Evolutionary conservation across 495 filamentous ascomycete genomes (phyloP).

Genomic region (Chaetomium fimeti): DNA sequence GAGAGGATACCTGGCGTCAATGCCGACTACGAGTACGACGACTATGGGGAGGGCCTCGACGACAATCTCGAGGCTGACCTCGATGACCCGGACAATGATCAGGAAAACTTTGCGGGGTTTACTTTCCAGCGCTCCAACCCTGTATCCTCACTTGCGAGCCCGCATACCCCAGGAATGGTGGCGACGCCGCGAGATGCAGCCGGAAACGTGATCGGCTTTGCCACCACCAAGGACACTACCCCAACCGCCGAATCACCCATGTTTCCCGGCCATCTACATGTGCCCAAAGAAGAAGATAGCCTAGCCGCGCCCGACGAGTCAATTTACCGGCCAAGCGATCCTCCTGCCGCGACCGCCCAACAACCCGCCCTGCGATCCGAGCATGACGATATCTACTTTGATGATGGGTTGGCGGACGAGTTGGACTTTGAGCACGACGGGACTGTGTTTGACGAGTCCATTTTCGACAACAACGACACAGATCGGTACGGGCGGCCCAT

Average conservation of each 20-base stretch:
- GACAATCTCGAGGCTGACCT: slow-evolving; percentile 29
- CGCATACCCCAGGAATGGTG: slow-evolving; percentile 45
- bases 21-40: slow-evolving; percentile 53
- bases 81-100: slow-evolving; percentile 47
- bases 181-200: slow-evolving; percentile 55
- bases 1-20: slow-evolving; percentile 76
- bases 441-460: slow-evolving; percentile 69
- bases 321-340: slow-evolving; percentile 12
- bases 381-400: slow-evolving; percentile 78
- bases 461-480: slow-evolving; percentile 68
- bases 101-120: slow-evolving; percentile 56
- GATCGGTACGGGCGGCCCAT: slow-evolving; percentile 56
- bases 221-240: slow-evolving; percentile 46
- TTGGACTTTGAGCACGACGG: slow-evolving; percentile 50
- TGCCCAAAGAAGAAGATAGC: slow-evolving; percentile 21
- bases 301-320: slow-evolving; percentile 3
- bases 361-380: slow-evolving; percentile 21
- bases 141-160: slow-evolving; percentile 48
- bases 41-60: no score
- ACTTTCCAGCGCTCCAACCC: slow-evolving; percentile 52
- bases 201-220: slow-evolving; percentile 51
- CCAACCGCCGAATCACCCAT: slow-evolving; percentile 24
- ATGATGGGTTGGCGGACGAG: slow-evolving; percentile 65
- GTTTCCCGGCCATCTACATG: slow-evolving; percentile 2
- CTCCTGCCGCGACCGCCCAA: slow-evolving; percentile 23